These are phyloP conservation scores for Beta corolliflora DNA, from an alignment of 179 eudicot species.

Conservation along the genomic window DNA sequence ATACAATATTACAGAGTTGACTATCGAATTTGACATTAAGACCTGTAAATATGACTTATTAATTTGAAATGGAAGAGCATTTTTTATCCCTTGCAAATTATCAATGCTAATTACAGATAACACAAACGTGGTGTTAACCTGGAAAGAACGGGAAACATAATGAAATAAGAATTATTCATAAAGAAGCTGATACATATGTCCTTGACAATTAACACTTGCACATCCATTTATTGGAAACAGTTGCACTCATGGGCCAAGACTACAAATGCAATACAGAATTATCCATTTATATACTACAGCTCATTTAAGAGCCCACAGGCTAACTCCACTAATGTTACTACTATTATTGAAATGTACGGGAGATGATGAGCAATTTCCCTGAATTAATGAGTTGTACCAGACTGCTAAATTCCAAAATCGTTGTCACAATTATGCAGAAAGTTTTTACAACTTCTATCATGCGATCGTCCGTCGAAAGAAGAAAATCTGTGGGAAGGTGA, in stretches of 20 bases:
- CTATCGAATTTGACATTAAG: too few species aligned
- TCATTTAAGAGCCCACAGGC: conserved; percentile 24
- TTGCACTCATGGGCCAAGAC: conserved; percentile 7
- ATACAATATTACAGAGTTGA: too few species aligned
- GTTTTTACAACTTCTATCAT: not conserved
- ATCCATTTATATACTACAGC: conserved; percentile 23
- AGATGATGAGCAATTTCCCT: conserved; percentile 2
- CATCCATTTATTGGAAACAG: conserved; percentile 1
- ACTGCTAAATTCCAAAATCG: conserved; percentile 5
- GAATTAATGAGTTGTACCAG: conserved; percentile 28
- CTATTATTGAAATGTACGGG: conserved; percentile 18
- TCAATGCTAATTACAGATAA: not conserved
- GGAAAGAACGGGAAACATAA: not conserved
- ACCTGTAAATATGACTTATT: too few species aligned
- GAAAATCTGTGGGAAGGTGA: not conserved
- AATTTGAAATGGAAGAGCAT: not conserved
- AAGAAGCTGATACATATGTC: conserved; percentile 14
- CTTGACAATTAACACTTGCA: conserved; percentile 9
- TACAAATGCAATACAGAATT: not conserved
- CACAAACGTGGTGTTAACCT: not conserved
- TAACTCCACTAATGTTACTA: conserved; percentile 13
- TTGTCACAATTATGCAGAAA: not conserved
- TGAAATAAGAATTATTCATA: conserved; percentile 8
- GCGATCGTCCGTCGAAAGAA: too few species aligned
- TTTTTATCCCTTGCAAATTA: not conserved